A percentile compares a stretch with the other conserved stretches of the same genome.
These are phyloP conservation scores for Alternaria sp. DNA, from an alignment of 2,329 filamentous ascomycete species.

Conservation along the genomic window DNA sequence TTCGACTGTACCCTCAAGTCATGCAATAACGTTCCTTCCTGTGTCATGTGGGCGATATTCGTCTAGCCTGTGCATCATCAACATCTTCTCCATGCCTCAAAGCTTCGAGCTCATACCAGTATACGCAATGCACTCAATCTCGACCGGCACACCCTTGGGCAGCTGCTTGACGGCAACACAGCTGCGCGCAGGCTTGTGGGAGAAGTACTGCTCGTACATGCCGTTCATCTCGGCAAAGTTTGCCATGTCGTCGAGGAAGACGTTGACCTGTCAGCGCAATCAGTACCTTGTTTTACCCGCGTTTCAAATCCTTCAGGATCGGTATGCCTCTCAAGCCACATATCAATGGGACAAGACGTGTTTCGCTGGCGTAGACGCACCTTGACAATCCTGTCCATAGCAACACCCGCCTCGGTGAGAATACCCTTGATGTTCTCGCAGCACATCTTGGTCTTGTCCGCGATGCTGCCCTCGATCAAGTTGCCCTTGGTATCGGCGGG, in stretches of 20 bases:
- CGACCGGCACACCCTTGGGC: slow-evolving; percentile 84
- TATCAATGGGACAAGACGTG: no score
- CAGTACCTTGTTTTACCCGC: no score
- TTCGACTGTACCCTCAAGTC: no score
- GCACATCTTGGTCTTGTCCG: slow-evolving; percentile 74
- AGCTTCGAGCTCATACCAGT: slow-evolving; percentile 42
- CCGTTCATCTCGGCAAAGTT: slow-evolving; percentile 88
- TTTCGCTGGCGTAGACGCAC: no score
- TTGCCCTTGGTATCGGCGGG: slow-evolving; percentile 71
- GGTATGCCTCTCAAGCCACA: no score
- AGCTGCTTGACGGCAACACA: slow-evolving; percentile 91
- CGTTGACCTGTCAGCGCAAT: slow-evolving; percentile 51
- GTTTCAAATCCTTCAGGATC: no score
- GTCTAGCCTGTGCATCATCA: slow-evolving; percentile 18
- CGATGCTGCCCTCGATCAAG: slow-evolving; percentile 70
- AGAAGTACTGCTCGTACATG: slow-evolving; percentile 83
- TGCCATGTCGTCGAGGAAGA: slow-evolving; percentile 92
- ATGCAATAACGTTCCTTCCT: no score
- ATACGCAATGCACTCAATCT: slow-evolving; percentile 87
- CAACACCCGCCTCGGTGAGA: slow-evolving; percentile 81
- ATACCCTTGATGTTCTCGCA: slow-evolving; percentile 86
- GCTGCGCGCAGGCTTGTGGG: slow-evolving; percentile 84
- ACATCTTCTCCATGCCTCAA: slow-evolving; percentile 17
- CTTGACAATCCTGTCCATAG: slow-evolving; percentile 84
- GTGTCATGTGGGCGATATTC: no score